These are phyloP conservation scores for Lepidium aucheri DNA, from an alignment of 345 rosid genomes.

Conservation along the genomic window DNA sequence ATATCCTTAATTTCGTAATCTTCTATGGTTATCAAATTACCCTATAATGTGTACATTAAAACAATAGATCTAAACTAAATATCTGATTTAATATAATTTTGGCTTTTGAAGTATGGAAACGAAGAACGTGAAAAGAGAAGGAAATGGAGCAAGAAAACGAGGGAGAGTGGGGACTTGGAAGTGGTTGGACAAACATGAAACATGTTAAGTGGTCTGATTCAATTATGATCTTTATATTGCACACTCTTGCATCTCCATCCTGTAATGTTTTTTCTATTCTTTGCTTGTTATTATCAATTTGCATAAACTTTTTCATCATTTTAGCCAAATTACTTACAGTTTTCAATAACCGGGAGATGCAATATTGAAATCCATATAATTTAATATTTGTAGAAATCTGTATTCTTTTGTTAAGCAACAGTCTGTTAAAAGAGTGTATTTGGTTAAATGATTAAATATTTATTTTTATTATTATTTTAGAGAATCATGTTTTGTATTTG, in stretches of 20 bases:
- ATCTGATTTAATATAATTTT: neutral
- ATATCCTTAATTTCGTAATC: too few relatives aligned
- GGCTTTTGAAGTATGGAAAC: neutral
- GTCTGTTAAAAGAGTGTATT: too few relatives aligned
- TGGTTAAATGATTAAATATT: too few relatives aligned
- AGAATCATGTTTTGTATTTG: too few relatives aligned
- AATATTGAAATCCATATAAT: neutral
- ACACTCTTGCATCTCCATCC: constrained; percentile 22
- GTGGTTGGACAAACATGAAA: constrained; percentile 25
- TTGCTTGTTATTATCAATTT: neutral
- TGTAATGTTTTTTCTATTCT: constrained; percentile 9
- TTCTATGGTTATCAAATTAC: too few relatives aligned
- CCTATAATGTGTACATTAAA: neutral
- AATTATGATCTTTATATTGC: constrained; percentile 11
- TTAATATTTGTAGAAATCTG: neutral
- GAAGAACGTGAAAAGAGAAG: constrained; percentile 6
- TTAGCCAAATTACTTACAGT: neutral
- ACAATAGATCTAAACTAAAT: neutral
- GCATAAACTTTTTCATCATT: neutral
- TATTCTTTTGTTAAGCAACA: too few relatives aligned
- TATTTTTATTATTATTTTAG: too few relatives aligned
- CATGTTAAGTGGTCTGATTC: constrained; percentile 12
- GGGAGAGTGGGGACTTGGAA: constrained; percentile 16
- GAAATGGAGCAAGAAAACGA: constrained; percentile 12
- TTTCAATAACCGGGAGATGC: neutral